Conservation (phyloP, 208 protist genomes). For the Tritrichomonas musculus region DNA sequence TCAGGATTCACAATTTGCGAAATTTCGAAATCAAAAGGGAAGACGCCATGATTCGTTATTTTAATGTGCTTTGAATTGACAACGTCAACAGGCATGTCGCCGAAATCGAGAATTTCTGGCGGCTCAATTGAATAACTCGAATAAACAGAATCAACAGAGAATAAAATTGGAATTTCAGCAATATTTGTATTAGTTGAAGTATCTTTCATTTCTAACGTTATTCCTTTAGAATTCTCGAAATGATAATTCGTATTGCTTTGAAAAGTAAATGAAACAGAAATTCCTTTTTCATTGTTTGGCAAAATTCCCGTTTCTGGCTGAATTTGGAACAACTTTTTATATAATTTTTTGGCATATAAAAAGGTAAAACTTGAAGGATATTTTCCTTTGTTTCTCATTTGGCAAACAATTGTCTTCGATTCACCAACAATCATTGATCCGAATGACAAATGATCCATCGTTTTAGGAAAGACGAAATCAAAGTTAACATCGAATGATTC, state of each 20-base stretch:
- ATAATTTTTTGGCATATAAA: not conserved
- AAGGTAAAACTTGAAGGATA: not conserved
- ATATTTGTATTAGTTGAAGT: not conserved
- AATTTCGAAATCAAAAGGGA: slow-evolving; percentile 26
- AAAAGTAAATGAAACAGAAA: not conserved
- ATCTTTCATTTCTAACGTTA: not conserved
- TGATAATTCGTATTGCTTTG: not conserved
- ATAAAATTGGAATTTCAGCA: not conserved
- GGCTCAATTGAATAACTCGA: not conserved
- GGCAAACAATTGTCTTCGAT: not conserved
- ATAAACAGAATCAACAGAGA: not conserved
- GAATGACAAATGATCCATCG: not conserved
- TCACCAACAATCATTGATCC: not conserved
- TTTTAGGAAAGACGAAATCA: not conserved
- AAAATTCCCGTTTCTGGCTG: not conserved
- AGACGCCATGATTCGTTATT: not conserved
- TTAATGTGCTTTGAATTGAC: not conserved
- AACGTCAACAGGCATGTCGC: not conserved
- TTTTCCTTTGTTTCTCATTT: slow-evolving; percentile 15
- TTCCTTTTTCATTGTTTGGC: not conserved
- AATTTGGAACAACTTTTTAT: not conserved
- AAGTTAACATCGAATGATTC: not conserved
- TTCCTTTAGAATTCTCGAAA: not conserved
- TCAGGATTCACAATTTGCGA: not conserved
- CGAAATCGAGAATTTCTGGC: not conserved